Conservation (phyloP, 805 yeast species). For the Lachancea nothofagi region DNA sequence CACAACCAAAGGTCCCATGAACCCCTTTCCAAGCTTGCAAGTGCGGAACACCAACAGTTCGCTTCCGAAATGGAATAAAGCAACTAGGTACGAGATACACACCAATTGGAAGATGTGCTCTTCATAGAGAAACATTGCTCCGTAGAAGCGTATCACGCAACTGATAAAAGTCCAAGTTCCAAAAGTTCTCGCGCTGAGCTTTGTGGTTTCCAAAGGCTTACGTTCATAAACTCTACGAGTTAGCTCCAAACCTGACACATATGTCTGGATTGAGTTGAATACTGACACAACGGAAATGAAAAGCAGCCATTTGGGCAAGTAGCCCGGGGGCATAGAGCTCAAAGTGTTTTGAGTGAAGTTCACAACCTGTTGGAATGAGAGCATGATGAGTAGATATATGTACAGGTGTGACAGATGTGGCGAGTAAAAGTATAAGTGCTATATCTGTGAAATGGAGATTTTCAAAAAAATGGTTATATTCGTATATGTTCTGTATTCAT, state of each 20-base stretch:
- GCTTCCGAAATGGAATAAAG: constrained; percentile 72
- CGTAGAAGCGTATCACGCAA: constrained; percentile 77
- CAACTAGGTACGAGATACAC: constrained; percentile 74
- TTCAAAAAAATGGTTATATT: too few species aligned
- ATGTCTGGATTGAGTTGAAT: constrained; percentile 86
- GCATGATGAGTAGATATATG: too few species aligned
- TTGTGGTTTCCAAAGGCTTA: constrained; percentile 54
- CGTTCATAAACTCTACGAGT: constrained; percentile 75
- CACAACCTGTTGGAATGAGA: constrained; percentile 31
- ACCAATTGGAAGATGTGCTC: constrained; percentile 73
- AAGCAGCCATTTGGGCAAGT: constrained; percentile 71
- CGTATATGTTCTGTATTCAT: too few species aligned
- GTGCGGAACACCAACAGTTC: constrained; percentile 82
- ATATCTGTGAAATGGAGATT: too few species aligned
- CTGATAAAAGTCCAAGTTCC: constrained; percentile 97
- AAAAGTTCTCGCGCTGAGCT: constrained; percentile 87
- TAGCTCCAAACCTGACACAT: constrained; percentile 63
- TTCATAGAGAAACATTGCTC: constrained; percentile 69
- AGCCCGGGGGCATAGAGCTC: constrained; percentile 41
- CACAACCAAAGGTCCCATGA: constrained; percentile 83
- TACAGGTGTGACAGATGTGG: too few species aligned
- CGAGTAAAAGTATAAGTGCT: too few species aligned
- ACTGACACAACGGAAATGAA: constrained; percentile 85
- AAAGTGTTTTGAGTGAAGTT: constrained; percentile 26
- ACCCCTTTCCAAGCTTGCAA: constrained; percentile 80